Evolutionary conservation across 2,329 filamentous ascomycete genomes (phyloP).

Genomic region (Albophoma yamanashiensis): DNA sequence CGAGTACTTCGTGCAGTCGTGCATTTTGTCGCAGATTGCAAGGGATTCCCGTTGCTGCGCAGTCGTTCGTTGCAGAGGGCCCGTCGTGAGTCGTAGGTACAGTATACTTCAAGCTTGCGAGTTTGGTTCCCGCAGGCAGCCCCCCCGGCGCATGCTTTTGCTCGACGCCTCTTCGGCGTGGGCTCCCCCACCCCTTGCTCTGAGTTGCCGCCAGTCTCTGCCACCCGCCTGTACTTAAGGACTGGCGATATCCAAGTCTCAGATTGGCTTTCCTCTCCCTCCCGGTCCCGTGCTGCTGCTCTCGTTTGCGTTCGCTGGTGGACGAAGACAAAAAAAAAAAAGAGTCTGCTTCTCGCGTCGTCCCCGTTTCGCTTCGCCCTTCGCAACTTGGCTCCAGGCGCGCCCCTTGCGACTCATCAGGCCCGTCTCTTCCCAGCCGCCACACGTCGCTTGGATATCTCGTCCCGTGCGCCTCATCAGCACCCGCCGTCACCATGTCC

Average conservation of each 20-base stretch:
- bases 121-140: neutral
- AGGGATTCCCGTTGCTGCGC: neutral
- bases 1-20: neutral
- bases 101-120: neutral
- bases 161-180: neutral
- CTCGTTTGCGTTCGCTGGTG: neutral
- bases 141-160: neutral
- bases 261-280: neutral
- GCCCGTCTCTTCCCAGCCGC: neutral
- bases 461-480: neutral
- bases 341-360: neutral
- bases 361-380: neutral
- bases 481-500: constrained; percentile 19
- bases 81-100: neutral
- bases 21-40: neutral
- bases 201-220: neutral
- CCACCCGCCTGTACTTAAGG: constrained; percentile 2
- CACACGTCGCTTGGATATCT: neutral
- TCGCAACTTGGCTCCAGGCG: neutral
- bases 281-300: neutral
- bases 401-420: neutral
- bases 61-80: neutral
- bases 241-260: constrained; percentile 4
- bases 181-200: neutral
- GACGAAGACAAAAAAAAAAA: neutral